These are phyloP conservation scores for Candida mattraensis DNA, from an alignment of 805 yeast genomes.

Conservation along the genomic window DNA sequence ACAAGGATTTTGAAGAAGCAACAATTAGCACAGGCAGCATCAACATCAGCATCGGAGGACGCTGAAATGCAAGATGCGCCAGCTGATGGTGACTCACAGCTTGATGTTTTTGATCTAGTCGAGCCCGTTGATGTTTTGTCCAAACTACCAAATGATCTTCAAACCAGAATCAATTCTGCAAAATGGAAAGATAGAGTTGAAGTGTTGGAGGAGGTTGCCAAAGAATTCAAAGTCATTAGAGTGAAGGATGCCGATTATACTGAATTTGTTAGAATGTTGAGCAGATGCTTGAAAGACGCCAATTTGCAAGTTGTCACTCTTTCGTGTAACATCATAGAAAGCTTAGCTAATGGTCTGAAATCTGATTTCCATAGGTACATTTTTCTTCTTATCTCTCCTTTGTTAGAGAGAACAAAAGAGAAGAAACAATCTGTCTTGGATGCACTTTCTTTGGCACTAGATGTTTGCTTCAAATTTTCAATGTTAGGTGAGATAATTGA, in stretches of 20 bases:
- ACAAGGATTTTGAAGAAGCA: constrained; percentile 56
- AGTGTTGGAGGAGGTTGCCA: constrained; percentile 63
- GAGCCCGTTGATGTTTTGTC: constrained; percentile 68
- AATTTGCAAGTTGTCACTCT: constrained; percentile 82
- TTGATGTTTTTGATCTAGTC: constrained; percentile 71
- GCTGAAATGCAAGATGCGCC: constrained; percentile 38
- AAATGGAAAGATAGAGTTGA: constrained; percentile 95
- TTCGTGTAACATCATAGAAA: constrained; percentile 66
- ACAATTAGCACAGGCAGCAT: constrained; percentile 33
- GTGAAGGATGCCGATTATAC: constrained; percentile 60
- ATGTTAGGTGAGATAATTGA: constrained; percentile 58
- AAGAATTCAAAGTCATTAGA: constrained; percentile 54
- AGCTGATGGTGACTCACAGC: constrained; percentile 23
- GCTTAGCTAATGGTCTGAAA: constrained; percentile 66
- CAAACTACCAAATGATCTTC: constrained; percentile 64
- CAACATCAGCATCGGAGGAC: constrained; percentile 34
- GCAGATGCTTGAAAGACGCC: constrained; percentile 82
- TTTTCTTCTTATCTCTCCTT: constrained; percentile 51
- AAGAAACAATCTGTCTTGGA: constrained; percentile 77
- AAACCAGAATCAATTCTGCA: constrained; percentile 51
- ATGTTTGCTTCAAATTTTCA: constrained; percentile 55
- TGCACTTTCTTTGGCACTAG: constrained; percentile 65
- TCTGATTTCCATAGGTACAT: constrained; percentile 55
- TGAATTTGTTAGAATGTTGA: constrained; percentile 58
- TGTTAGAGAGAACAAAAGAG: constrained; percentile 84